Evolutionary conservation across 768 basidiomycete species (phyloP), one percentile per base, ranked within the genome.

Genomic region (Neoboletus brunneissimus): DNA sequence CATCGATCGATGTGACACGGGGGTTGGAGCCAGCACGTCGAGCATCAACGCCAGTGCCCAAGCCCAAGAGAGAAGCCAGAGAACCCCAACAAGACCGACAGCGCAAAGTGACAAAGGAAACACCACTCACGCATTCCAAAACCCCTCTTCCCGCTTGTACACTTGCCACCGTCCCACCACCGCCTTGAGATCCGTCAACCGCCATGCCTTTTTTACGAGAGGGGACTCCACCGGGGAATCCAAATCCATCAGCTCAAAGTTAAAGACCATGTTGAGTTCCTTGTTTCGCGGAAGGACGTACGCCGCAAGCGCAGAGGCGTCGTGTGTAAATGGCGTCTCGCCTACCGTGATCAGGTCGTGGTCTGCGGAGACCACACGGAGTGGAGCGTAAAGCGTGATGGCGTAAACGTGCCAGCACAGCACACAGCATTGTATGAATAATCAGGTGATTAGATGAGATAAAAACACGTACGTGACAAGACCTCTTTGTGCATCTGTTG

Each of bases 231-330:
- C 69, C 8, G 78, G 73, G 5, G 78, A 72, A 68, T 87, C 87
- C 52, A 86, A 62, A 54, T 82, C 80, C 76, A 85, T 81, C 22
- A 81, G 61, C 49, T 88, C 84, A 62, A 86, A 87, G 13, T 81
- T 76, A 67, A 89, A 87, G 31, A 85, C 77, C 81, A 82, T 85
- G 64, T 87, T 74, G 25, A 87, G 78, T 64, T 87, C 83, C 54
- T 83, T 79, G 68, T 83, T 82, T 15, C 55, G 58, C 0, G 85
- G 82, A 3, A 83, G 76, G 40, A 81, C 80, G 65, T 88, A 85
- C 46, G 73, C 71, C 11, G 83, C 81, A 13, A 89, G 69, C 55
- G 76, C 71, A 9, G 76, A 68, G 8, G 82, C 70, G 47, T 78
- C 76, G 58, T 83, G 77, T 5, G 84, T 84, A 64, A 81, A 82